Conservation (phyloP, 768 basidiomycete genomes). For the Clitopilus hobsonii region DNA sequence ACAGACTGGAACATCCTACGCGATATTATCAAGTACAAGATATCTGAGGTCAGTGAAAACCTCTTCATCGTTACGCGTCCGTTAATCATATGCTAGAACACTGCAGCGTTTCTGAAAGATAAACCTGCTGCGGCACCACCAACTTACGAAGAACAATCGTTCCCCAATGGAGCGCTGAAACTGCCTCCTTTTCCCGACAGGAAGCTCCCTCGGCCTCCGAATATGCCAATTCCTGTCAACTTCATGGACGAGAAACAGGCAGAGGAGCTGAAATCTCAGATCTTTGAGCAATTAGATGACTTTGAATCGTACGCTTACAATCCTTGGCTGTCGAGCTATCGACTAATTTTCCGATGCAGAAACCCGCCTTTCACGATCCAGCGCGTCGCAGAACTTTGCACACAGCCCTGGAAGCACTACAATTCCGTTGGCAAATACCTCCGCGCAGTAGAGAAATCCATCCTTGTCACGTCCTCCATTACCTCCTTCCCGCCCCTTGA, state of each 20-base stretch:
- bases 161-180: conserved; percentile 54
- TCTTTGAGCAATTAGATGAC: conserved; percentile 64
- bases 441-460: conserved; percentile 76
- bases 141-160: conserved; percentile 37
- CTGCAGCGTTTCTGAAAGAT: conserved; percentile 40
- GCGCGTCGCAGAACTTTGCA: conserved; percentile 77
- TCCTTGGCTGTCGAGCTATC: too few relatives aligned
- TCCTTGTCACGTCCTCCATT: conserved; percentile 81
- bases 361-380: conserved; percentile 87
- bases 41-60: conserved; percentile 48
- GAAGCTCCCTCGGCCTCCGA: conserved; percentile 37
- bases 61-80: conserved; percentile 8
- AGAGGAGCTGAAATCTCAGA: conserved; percentile 43
- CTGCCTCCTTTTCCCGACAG: conserved; percentile 61
- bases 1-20: conserved; percentile 68
- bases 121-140: conserved; percentile 30
- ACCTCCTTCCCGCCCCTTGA: conserved; percentile 59
- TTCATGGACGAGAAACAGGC: conserved; percentile 63
- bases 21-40: conserved; percentile 67
- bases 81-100: conserved; percentile 36
- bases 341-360: too few relatives aligned
- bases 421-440: conserved; percentile 80
- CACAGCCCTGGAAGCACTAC: conserved; percentile 68
- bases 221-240: conserved; percentile 49
- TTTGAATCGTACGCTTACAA: conserved; percentile 66